Percentiles rank a stretch among this genome's conserved stretches.
Conservation (phyloP, 169 alveolate species). For the Eimeria necatrix region DNA sequence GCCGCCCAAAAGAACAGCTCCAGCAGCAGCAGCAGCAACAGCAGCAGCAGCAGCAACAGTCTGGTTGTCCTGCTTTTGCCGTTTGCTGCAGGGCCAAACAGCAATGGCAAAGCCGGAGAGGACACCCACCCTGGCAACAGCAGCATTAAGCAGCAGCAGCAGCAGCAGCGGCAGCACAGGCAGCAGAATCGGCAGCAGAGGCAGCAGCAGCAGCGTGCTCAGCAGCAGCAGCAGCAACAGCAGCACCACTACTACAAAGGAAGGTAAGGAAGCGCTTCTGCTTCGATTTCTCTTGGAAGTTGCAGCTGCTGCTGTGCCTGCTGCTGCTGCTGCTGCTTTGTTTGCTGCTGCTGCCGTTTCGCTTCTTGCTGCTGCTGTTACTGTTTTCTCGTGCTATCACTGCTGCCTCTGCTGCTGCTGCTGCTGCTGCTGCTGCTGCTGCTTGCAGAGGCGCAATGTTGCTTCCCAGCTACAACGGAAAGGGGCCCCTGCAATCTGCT, state of each 20-base stretch:
- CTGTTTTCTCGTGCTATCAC: not conserved
- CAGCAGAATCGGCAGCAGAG: conserved; percentile 16
- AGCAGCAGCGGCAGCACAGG: conserved; percentile 50
- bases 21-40: conserved; percentile 8
- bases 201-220: conserved; percentile 33
- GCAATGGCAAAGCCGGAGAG: conserved; percentile 6
- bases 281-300: not conserved
- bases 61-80: not conserved
- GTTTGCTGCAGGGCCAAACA: conserved; percentile 23
- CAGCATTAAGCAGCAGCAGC: conserved; percentile 36
- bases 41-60: conserved; percentile 20
- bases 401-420: not conserved
- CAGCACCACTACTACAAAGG: conserved; percentile 41
- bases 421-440: conserved; percentile 10
- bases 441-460: conserved; percentile 49
- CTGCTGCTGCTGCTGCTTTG: not conserved
- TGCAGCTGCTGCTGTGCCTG: conserved; percentile 31
- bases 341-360: not conserved
- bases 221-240: conserved; percentile 52
- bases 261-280: conserved; percentile 45
- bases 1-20: not conserved
- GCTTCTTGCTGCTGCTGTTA: not conserved
- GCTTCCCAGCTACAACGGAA: conserved; percentile 14
- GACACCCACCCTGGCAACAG: not conserved
- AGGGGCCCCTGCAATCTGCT: not conserved